Base-by-base conservation (phyloP, 129 eudicot genomes). In the Tagetes patula region DNA sequence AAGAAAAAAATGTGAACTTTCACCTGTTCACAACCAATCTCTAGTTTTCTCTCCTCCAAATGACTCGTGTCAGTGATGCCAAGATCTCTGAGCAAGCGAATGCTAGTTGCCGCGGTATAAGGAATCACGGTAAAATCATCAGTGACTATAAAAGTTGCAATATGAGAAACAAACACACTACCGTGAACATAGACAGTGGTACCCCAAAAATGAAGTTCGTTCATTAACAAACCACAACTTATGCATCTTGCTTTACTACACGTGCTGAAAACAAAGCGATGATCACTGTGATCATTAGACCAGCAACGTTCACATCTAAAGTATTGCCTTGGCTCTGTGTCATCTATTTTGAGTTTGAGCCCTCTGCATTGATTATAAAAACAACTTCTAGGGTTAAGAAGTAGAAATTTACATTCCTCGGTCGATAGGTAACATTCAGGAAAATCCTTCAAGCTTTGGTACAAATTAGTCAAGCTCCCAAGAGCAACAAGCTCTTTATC, bases 341-440 rank as follows among this genome's bases (percentile, higher is more conserved):
- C 81, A 7, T 69, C 77, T 14, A 76, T 8, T 20, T 81, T 71
- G 3, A 76, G 55, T 56, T 71, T 81, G 54, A 76, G 59, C 4
- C 56, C 38, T 5, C 50, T 14, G 65, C 69, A 71, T 3, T 2
- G 46, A 52, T 34, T 30, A n/a, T 30, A 71, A 0, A 34, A 53
- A 31, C 64, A 34, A 66, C 53, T 81, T 39, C 69, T 77, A 13
- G 88, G 85, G 20, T 69, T 48, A 50, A 84, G 81, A 55, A 84
- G 69, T 75, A 77, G 69, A 14, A 0, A 6, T 53, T 73, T 80
- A 6, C 75, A 53, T 7, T 39, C 83, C 4, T 73, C 73, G 0
- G 82, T 63, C 5, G 34, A 20, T 5, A 84, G 12, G 74, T 77
- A 46, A 20, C 67, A 2, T 1, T 36, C n/a, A 20, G 71, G 74